A percentile compares a stretch with the other conserved stretches of the same genome.
phyloP scores from a whole-genome alignment of 441 rosid species.

The Gossypium armourianum region DNA sequence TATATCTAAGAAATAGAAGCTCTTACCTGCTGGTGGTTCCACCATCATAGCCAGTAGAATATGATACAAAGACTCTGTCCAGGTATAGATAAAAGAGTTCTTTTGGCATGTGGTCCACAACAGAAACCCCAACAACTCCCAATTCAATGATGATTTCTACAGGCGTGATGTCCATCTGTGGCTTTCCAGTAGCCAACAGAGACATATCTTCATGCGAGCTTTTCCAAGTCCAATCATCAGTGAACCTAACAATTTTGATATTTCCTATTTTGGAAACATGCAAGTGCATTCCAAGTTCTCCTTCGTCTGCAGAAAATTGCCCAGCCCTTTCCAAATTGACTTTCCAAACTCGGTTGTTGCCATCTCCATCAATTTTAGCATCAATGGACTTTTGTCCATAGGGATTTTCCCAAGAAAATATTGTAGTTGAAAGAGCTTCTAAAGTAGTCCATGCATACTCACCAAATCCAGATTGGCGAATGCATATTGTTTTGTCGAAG shows the following conservation, averaged over 20 bases:
- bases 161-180: conserved; percentile 36
- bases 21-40: conserved; percentile 85
- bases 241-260: conserved; percentile 61
- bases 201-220: conserved; percentile 33
- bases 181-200: conserved; percentile 32
- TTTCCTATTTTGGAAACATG: conserved; percentile 60
- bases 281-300: conserved; percentile 46
- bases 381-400: conserved; percentile 78
- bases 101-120: conserved; percentile 79
- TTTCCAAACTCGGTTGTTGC: conserved; percentile 34
- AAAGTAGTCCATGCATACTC: conserved; percentile 68
- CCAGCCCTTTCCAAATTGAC: conserved; percentile 58
- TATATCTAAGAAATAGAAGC: background rate
- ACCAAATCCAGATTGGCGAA: conserved; percentile 83
- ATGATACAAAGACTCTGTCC: conserved; percentile 71
- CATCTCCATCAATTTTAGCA: conserved; percentile 43
- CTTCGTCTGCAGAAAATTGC: conserved; percentile 31
- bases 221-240: conserved; percentile 29
- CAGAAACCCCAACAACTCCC: conserved; percentile 80
- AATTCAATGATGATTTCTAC: conserved; percentile 75
- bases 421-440: conserved; percentile 58
- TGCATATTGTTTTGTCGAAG: conserved; percentile 41
- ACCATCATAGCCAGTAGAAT: conserved; percentile 82
- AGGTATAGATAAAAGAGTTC: conserved; percentile 68
- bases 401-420: conserved; percentile 90